phyloP scores from a whole-genome alignment of 257 asterid genomes.

The Fraxinus excelsior region DNA sequence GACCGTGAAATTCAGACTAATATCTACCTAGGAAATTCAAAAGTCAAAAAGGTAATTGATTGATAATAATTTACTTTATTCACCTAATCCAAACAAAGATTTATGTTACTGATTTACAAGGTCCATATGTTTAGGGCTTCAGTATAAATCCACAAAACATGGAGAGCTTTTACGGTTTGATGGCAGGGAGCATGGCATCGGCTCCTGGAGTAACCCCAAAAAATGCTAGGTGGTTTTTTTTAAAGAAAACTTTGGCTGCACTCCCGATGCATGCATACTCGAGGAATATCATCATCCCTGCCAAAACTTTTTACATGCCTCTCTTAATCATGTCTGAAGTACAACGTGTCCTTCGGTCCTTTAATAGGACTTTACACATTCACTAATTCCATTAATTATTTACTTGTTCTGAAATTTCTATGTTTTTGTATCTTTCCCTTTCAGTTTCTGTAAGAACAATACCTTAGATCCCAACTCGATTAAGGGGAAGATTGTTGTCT shows the following conservation, averaged over 20 bases:
- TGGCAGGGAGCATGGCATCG: slow-evolving; percentile 51
- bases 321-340: not conserved
- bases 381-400: slow-evolving; percentile 7
- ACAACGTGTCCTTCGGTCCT: not conserved
- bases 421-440: slow-evolving; percentile 4
- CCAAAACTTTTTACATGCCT: not conserved
- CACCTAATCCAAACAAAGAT: not conserved
- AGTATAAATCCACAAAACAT: slow-evolving; percentile 46
- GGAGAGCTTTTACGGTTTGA: slow-evolving; percentile 38
- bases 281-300: not conserved
- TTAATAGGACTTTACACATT: not conserved
- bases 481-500: slow-evolving; percentile 57
- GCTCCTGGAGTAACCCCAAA: slow-evolving; percentile 44
- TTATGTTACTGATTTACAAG: slow-evolving; percentile 19
- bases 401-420: not conserved
- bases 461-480: slow-evolving; percentile 49
- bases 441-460: slow-evolving; percentile 54
- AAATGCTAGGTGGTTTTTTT: slow-evolving; percentile 46
- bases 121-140: slow-evolving; percentile 43
- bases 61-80: slow-evolving; percentile 13
- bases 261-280: not conserved
- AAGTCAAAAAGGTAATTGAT: slow-evolving; percentile 34
- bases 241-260: not conserved
- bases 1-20: slow-evolving; percentile 44
- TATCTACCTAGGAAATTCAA: slow-evolving; percentile 48